A percentile compares a stretch with the other conserved stretches of the same genome.
Conservation (phyloP, 176 grass and related monocot species). For the Rhipidocladum racemiflorum region DNA sequence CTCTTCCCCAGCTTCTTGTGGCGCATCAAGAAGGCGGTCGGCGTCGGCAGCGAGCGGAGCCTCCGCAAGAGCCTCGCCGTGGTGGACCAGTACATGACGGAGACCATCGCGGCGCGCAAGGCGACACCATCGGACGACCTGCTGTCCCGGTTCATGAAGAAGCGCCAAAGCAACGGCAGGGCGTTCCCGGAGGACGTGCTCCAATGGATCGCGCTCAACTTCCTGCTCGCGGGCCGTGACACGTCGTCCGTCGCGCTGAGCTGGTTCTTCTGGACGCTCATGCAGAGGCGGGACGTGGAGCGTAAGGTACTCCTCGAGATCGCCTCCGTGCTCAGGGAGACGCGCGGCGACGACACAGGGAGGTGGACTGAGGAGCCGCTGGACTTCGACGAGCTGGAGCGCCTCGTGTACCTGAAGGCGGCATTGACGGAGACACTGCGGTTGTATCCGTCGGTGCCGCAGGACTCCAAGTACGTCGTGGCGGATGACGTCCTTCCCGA, state of each 20-base stretch:
- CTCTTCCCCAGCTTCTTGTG: conserved; percentile 80
- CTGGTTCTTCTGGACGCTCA: conserved; percentile 94
- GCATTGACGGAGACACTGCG: conserved; percentile 79
- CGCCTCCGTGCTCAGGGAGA: conserved; percentile 56
- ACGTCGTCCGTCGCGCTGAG: conserved; percentile 92
- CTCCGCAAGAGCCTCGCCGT: conserved; percentile 71
- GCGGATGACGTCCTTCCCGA: conserved; percentile 84
- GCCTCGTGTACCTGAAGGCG: conserved; percentile 86
- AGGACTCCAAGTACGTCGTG: conserved; percentile 91
- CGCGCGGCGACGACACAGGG: conserved; percentile 57
- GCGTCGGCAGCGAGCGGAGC: conserved; percentile 69
- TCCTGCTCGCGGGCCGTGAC: conserved; percentile 90
- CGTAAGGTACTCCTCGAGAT: conserved; percentile 67
- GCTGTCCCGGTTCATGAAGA: conserved; percentile 90
- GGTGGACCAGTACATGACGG: conserved; percentile 76
- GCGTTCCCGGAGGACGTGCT: conserved; percentile 79
- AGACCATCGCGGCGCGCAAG: conserved; percentile 70
- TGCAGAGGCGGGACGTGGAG: conserved; percentile 73
- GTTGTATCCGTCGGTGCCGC: conserved; percentile 84
- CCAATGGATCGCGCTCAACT: conserved; percentile 91
- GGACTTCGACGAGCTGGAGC: conserved; percentile 81
- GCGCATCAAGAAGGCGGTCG: conserved; percentile 82
- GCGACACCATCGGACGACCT: conserved; percentile 76
- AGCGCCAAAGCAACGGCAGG: conserved; percentile 59
- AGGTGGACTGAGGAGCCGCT: conserved; percentile 67